Base-by-base conservation (phyloP, 208 protist genomes). In the Crithidia sp. region DNA sequence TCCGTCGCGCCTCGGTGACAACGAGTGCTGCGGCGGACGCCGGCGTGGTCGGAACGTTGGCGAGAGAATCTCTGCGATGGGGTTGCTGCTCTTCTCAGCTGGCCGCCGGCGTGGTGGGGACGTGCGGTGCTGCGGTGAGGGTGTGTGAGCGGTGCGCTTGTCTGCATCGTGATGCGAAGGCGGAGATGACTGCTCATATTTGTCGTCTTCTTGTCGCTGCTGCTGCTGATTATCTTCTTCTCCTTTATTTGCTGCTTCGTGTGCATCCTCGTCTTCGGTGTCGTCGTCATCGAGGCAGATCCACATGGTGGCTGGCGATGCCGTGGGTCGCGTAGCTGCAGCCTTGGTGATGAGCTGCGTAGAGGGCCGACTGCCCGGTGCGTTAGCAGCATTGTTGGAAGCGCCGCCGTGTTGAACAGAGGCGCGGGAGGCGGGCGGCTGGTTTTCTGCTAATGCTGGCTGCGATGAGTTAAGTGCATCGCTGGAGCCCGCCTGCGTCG, bases 261-360 rank as follows among this genome's bases (percentile, higher is more conserved):
- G 28, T 28, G 28, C 56, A 13, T 69, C 56, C 0, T 75, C 76
- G 12, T 82, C 82, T 9, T 85, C 79, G 17, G 90, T 82, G 64
- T 92, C 87, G 69, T 90, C 83, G 53, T 92, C 87, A 45, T 92
- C 85, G 12, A 95, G 65, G 67, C 81, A 89, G 68, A 95, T 95
- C 89, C 89, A 95, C 74, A 91, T 54, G 19, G 87, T 92, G 57
- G 70, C 79, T 5, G 89, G 87, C 3, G 89, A 88, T 14, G 76
- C 77, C 6, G 72, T 67, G 37, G 89, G 89, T 9, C 81, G 84
- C 49, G 86, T 77, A 6, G 86, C 89, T 2, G 85, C 89, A 0
- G 85, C 86, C 36, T 77, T 78, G 5, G 78, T 78, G 55, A 92
- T 84, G 28, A 91, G 76, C 61, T 83, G 79, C 43, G 86, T 87